Percentiles rank a stretch among this genome's conserved stretches.
These are phyloP conservation scores for Jimgerdemannia flammicorona DNA, from an alignment of 192 early-diverging fungal genomes.

Conservation along the genomic window DNA sequence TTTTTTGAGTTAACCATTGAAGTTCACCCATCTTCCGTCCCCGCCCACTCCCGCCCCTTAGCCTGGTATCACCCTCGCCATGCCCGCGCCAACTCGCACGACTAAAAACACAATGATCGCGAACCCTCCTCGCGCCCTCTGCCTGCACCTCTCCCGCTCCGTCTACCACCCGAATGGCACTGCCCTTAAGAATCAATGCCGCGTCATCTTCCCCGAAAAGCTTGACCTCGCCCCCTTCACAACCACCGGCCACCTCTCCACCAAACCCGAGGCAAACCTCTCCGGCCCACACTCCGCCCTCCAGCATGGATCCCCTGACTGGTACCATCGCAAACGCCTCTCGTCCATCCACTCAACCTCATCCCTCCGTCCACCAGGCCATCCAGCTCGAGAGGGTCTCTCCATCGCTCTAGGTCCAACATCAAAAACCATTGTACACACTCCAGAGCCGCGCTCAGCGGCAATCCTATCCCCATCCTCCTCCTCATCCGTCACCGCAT, in stretches of 20 bases:
- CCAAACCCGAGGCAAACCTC: conserved; percentile 10
- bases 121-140: conserved; percentile 74
- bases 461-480: conserved; percentile 11
- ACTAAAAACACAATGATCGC: conserved; percentile 87
- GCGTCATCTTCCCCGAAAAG: conserved; percentile 61
- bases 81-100: conserved; percentile 32
- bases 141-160: conserved; percentile 83
- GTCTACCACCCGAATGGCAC: conserved; percentile 67
- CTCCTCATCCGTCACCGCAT: neutral
- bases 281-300: conserved; percentile 6
- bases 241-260: conserved; percentile 60
- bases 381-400: conserved; percentile 2
- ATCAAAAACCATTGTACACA: conserved; percentile 8
- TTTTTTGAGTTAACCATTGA: neutral
- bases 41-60: neutral
- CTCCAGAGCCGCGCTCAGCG: neutral
- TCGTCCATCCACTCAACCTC: conserved; percentile 12
- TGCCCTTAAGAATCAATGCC: conserved; percentile 74
- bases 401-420: conserved; percentile 10
- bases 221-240: conserved; percentile 79
- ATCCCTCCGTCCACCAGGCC: conserved; percentile 4
- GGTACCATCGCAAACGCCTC: conserved; percentile 3
- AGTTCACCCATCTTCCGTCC: neutral
- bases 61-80: conserved; percentile 26
- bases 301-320: conserved; percentile 5